Evolutionary conservation across 139 green algal genomes (phyloP).

Genomic region (Eudorina sp.): DNA sequence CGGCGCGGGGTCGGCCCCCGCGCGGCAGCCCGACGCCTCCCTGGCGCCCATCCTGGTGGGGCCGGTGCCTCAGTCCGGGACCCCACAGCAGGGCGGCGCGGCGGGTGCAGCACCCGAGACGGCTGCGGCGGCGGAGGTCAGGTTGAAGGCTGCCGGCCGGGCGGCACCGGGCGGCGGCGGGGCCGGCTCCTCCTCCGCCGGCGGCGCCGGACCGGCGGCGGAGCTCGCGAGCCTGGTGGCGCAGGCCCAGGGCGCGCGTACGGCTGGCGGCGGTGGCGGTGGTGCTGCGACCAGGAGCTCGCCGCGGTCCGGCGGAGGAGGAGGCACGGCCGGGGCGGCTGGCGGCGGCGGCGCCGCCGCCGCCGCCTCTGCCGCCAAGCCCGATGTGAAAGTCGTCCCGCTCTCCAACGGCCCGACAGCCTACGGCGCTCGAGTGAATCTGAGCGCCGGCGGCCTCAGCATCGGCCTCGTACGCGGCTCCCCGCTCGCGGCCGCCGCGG

Average conservation of each 20-base stretch:
- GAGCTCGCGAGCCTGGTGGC: no score
- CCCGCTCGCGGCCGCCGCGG: background rate
- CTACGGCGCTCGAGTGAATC: background rate
- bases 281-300: background rate
- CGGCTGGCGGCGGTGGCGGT: background rate
- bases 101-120: background rate
- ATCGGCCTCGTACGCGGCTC: background rate
- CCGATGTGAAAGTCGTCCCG: background rate
- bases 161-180: background rate
- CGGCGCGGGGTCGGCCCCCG: background rate
- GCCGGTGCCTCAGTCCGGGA: background rate
- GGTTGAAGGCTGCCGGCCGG: background rate
- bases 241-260: no score
- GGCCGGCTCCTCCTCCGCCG: background rate
- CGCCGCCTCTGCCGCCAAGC: background rate
- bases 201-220: background rate
- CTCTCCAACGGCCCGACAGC: background rate
- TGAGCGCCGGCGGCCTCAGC: background rate
- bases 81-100: background rate
- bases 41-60: conserved; percentile 13
- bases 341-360: background rate
- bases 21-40: background rate
- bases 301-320: background rate
- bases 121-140: background rate
- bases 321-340: background rate